phyloP scores from a whole-genome alignment of 1,139 yeast genomes.

The Debaryomyces coudertii region DNA sequence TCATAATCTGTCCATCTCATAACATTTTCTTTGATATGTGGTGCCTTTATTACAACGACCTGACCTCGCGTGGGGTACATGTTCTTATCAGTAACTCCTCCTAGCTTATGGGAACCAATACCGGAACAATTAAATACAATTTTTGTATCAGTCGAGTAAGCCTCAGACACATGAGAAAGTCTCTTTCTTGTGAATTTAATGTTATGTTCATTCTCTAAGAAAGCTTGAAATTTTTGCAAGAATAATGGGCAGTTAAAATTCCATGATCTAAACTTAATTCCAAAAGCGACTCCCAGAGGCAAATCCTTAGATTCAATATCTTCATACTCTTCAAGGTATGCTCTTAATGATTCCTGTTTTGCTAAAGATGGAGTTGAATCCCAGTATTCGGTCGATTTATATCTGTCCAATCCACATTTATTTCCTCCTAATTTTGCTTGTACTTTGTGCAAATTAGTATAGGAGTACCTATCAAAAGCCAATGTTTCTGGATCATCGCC shows the following conservation, averaged over 20 bases:
- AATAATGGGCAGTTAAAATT: conserved; percentile 28
- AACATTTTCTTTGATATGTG: conserved; percentile 52
- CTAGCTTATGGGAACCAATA: conserved; percentile 57
- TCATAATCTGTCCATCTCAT: conserved; percentile 55
- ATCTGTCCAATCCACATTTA: conserved; percentile 55
- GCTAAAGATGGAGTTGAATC: conserved; percentile 45
- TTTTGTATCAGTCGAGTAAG: conserved; percentile 39
- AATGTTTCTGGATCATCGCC: conserved; percentile 57
- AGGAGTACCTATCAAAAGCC: conserved; percentile 58
- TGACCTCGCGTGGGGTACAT: conserved; percentile 72
- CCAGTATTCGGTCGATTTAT: conserved; percentile 59
- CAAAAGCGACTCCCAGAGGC: conserved; percentile 50
- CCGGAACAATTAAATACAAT: conserved; percentile 73
- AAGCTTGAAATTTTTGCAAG: conserved; percentile 16
- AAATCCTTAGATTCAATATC: conserved; percentile 34
- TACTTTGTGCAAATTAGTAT: conserved; percentile 46
- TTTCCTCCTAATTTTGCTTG: conserved; percentile 53
- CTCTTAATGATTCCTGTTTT: conserved; percentile 47
- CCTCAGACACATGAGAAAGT: conserved; percentile 37
- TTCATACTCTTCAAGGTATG: conserved; percentile 49
- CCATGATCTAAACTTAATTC: conserved; percentile 23
- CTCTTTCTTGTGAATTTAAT: conserved; percentile 4
- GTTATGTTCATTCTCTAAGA: conserved; percentile 15
- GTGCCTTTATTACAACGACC: conserved; percentile 63
- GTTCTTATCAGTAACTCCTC: conserved; percentile 57